These are phyloP conservation scores for Theileria parva DNA, from an alignment of 169 alveolate species.

Conservation along the genomic window DNA sequence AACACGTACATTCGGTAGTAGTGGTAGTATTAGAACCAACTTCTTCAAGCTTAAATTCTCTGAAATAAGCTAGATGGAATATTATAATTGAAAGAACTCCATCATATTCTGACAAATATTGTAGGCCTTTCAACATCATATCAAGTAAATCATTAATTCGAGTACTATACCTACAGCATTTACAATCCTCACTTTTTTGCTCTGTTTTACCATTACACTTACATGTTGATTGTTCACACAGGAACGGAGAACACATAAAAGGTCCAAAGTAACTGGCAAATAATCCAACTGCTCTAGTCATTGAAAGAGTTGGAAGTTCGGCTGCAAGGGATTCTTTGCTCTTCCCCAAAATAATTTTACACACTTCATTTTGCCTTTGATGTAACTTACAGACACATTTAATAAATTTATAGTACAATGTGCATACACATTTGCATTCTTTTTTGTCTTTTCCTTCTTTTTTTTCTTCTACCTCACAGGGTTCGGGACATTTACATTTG, in stretches of 20 bases:
- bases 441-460: background rate
- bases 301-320: constrained; percentile 16
- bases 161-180: constrained; percentile 18
- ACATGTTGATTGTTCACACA: constrained; percentile 1
- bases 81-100: constrained; percentile 19
- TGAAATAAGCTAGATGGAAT: background rate
- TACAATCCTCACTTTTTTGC: background rate
- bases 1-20: background rate
- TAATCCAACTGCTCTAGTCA: constrained; percentile 7
- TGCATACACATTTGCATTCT: constrained; percentile 14
- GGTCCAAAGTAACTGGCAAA: constrained; percentile 1
- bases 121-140: constrained; percentile 9
- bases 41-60: background rate
- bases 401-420: background rate
- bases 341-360: background rate
- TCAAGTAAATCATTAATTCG: constrained; percentile 1
- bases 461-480: background rate
- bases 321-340: background rate
- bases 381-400: background rate
- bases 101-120: constrained; percentile 10
- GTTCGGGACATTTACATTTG: background rate
- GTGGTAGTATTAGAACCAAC: background rate
- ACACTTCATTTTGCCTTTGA: constrained; percentile 1
- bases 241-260: background rate
- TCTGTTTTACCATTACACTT: background rate